These are phyloP conservation scores for Colletotrichum navitas DNA, from an alignment of 2,329 filamentous ascomycete genomes.

Conservation along the genomic window DNA sequence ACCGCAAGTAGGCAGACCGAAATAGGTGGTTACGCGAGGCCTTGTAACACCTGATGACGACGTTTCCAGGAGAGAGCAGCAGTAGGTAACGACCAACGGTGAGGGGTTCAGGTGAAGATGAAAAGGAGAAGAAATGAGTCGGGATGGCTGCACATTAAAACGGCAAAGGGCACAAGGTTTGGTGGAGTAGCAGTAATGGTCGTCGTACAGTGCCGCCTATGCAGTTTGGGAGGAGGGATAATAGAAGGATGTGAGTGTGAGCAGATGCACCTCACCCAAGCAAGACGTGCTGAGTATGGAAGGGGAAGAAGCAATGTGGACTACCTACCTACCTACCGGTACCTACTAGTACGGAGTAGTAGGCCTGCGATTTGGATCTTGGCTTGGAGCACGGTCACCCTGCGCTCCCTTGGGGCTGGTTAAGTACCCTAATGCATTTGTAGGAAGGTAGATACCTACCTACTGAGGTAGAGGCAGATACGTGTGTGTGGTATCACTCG, in stretches of 20 bases:
- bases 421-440: neutral
- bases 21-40: neutral
- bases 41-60: neutral
- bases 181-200: neutral
- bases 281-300: neutral
- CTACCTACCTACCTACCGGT: neutral
- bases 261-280: slow-evolving; percentile 2
- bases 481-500: neutral
- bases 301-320: neutral
- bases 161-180: slow-evolving; percentile 1
- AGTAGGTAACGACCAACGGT: neutral
- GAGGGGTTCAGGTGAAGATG: neutral
- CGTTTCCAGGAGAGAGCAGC: slow-evolving; percentile 1
- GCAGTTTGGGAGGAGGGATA: neutral
- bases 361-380: slow-evolving; percentile 7
- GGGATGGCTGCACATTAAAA: neutral
- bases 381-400: slow-evolving; percentile 19
- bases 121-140: neutral
- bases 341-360: too few species aligned
- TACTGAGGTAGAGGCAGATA: neutral
- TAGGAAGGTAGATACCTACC: too few species aligned
- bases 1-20: neutral
- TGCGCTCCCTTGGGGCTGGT: neutral
- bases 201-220: neutral
- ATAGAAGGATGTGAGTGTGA: neutral